phyloP scores from a whole-genome alignment of 2,329 filamentous ascomycete genomes.

The Gaeumannomyces sp. region DNA sequence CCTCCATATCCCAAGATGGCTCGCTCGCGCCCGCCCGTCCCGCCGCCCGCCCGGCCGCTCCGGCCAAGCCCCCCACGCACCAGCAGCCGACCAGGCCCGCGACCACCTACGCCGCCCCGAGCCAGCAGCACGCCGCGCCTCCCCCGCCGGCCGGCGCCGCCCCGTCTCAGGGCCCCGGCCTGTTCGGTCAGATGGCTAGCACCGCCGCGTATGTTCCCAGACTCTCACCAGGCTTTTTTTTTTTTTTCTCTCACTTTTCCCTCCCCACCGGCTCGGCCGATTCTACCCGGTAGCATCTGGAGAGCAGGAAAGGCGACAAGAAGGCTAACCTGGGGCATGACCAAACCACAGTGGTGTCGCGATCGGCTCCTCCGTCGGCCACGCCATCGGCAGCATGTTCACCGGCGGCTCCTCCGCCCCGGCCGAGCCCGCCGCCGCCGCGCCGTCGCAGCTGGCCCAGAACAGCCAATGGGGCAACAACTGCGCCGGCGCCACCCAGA shows the following conservation, averaged over 20 bases:
- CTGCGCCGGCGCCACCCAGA: conserved; percentile 73
- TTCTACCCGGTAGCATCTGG: neutral
- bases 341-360: conserved; percentile 71
- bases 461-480: conserved; percentile 54
- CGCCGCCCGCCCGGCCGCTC: conserved; percentile 7
- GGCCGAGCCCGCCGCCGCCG: conserved; percentile 41
- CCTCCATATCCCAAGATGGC: conserved; percentile 5
- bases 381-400: conserved; percentile 89
- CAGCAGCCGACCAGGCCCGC: conserved; percentile 64
- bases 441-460: conserved; percentile 45
- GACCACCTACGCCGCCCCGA: conserved; percentile 56
- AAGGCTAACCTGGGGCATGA: no score
- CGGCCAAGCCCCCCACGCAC: conserved; percentile 26
- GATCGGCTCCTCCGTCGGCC: conserved; percentile 89
- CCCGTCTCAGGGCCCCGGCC: conserved; percentile 65
- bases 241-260: neutral
- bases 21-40: conserved; percentile 11
- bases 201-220: conserved; percentile 79
- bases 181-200: conserved; percentile 95
- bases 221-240: neutral
- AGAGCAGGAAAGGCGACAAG: neutral
- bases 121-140: conserved; percentile 37
- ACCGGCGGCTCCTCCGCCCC: conserved; percentile 60
- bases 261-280: neutral
- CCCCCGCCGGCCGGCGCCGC: conserved; percentile 41